Evolutionary conservation across 2,329 filamentous ascomycete genomes (phyloP).

Genomic region (Botrytis squamosa): DNA sequence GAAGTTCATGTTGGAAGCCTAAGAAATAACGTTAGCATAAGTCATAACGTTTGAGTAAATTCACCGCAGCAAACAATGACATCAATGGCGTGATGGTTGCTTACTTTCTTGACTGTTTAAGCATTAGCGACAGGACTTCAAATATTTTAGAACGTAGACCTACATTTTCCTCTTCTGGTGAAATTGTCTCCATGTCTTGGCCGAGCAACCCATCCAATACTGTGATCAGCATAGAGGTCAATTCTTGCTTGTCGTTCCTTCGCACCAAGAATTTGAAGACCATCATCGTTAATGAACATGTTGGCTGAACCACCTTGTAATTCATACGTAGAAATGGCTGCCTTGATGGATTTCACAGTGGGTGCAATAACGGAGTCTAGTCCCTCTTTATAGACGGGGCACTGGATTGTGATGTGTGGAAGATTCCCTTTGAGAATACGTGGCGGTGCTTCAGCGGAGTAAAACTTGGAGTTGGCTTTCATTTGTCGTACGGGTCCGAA

Average conservation of each 20-base stretch:
- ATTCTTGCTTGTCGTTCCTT: constrained; percentile 62
- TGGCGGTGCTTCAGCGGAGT: constrained; percentile 68
- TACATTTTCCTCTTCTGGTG: constrained; percentile 57
- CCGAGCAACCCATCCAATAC: constrained; percentile 67
- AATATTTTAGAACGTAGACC: constrained; percentile 20
- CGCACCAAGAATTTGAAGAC: constrained; percentile 64
- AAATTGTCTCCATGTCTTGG: constrained; percentile 64
- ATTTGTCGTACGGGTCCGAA: constrained; percentile 74
- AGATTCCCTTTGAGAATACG: constrained; percentile 57
- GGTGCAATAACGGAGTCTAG: constrained; percentile 71
- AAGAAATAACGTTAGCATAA: constrained; percentile 31
- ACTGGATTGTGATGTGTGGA: constrained; percentile 79
- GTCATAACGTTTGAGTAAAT: not conserved
- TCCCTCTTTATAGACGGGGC: constrained; percentile 86
- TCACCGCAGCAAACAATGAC: not conserved
- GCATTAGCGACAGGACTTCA: constrained; percentile 22
- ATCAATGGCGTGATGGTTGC: constrained; percentile 13
- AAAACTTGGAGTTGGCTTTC: constrained; percentile 75
- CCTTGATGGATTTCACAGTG: constrained; percentile 74
- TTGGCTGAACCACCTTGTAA: constrained; percentile 76
- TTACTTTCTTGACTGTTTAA: constrained; percentile 43
- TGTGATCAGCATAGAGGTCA: constrained; percentile 67
- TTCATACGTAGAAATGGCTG: constrained; percentile 74
- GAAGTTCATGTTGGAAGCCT: constrained; percentile 74
- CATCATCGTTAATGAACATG: constrained; percentile 75